A percentile compares a stretch with the other conserved stretches of the same genome.
Conservation (phyloP, 2,329 filamentous ascomycete species). For the Elsinoe ampelina region DNA sequence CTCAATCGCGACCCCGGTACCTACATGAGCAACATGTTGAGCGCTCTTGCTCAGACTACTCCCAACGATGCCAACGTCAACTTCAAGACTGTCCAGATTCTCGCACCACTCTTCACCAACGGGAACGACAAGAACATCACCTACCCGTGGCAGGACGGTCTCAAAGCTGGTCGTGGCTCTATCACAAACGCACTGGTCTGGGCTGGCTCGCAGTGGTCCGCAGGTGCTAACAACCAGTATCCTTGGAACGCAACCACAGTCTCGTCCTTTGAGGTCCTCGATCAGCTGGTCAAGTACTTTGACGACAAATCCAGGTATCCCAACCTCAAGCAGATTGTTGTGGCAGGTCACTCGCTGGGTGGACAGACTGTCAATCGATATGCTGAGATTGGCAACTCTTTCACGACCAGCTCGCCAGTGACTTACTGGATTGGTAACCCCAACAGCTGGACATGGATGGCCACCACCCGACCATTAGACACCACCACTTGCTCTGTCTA, state of each 20-base stretch:
- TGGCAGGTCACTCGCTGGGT: constrained; percentile 30
- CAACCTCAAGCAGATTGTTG: constrained; percentile 30
- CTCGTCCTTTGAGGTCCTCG: constrained; percentile 28
- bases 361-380: constrained; percentile 30
- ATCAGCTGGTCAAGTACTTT: constrained; percentile 30
- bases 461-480: constrained; percentile 24
- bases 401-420: constrained; percentile 21
- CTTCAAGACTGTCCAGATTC: constrained; percentile 25
- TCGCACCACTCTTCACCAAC: constrained; percentile 29
- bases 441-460: constrained; percentile 29
- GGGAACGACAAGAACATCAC: constrained; percentile 28
- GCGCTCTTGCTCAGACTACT: constrained; percentile 25
- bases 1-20: constrained; percentile 27
- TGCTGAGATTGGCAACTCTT: constrained; percentile 23
- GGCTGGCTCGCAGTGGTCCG: constrained; percentile 28
- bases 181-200: constrained; percentile 28
- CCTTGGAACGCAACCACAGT: constrained; percentile 22
- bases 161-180: constrained; percentile 22
- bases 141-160: constrained; percentile 27
- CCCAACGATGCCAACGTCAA: constrained; percentile 22
- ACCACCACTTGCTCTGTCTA: constrained; percentile 25
- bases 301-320: constrained; percentile 26
- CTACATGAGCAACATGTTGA: constrained; percentile 26
- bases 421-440: constrained; percentile 30
- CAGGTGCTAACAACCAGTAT: constrained; percentile 29